Evolutionary conservation across 768 basidiomycete genomes (phyloP), one percentile per base, ranked within the genome.

Genomic region (Psilocybe azurescens): DNA sequence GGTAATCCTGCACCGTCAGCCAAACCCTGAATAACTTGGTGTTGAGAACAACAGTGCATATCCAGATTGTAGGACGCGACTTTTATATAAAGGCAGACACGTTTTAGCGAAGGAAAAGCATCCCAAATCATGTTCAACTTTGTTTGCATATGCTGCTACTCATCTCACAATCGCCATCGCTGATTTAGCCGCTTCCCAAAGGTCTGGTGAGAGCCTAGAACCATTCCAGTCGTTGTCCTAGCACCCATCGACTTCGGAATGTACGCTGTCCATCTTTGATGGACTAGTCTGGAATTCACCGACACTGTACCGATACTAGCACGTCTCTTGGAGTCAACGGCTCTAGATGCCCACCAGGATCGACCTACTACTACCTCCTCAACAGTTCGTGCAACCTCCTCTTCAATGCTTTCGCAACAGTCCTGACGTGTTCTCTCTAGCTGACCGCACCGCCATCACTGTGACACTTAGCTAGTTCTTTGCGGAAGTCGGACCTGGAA

Each of bases 381-480:
- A 69, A 61, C 52, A 32, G 69, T 67, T 10, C 20, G 53, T 51
- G 16, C 9, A 5, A n/a, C 46, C 5, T 30, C 13, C 1, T 18
- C 2, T 10, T 41, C 48, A 29, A n/a, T n/a, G n/a, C n/a, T n/a
- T 52, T 6, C 20, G 10, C 3, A 53, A 32, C 36, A 24, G 29
- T 10, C 10, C 38, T 49, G 32, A 11, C 13, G 8, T 3, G 14
- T 24, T 20, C n/a, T 13, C 54, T 4, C 3, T 33, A 71, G 68
- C 48, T 30, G 68, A 65, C 18, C 65, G 65, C 48, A 62, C 65
- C 20, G 63, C 68, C 46, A 65, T 71, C 36, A 68, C 68, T 32
- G 68, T 71, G 46, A 71, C 67, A 38, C 68, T 71, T 64, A 69
- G 68, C 48, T 44, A 61, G 38, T 71, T 64, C 61, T 68, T 61